Evolutionary conservation across 2,329 filamentous ascomycete species (phyloP), one percentile per base, ranked within the genome.

Genomic region (Fusarium armeniacum): DNA sequence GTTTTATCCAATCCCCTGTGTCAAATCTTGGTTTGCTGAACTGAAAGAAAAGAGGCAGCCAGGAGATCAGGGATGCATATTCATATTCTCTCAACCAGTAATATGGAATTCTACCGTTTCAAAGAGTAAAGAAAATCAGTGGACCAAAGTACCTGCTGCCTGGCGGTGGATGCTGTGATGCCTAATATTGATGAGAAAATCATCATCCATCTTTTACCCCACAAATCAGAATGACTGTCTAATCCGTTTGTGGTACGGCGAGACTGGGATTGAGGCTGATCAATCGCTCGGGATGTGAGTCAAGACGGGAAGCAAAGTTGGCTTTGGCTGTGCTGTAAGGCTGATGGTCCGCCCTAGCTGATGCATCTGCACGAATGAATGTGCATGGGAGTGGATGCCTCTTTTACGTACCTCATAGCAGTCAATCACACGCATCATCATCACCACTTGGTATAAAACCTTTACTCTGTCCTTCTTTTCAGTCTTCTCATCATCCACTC

Each of bases 211-310:
- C 13, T 24, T 24, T 43, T 47, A 60, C 62, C 44, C 62, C 63
- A 62, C 62, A 67, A 26, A n/a, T 18, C 22, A 10, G 59, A 43
- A 26, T 10, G n/a, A 16, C 41, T 18, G 22, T 26, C 58, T 52
- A 52, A 61, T 38, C 58, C 38, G 20, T 30, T 65, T 43, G 35
- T 52, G 61, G 32, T 20, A 38, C 62, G 41, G 35, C 62, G 40
- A 52, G 46, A 28, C 28, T 28, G 28, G 28, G 28, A 28, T 28
- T 28, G 9, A 45, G 28, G 33, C 44, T 44, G 40, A 33, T 46
- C 20, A 33, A 33, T 16, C 47, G 16, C 33, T 45, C 65, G 65
- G 54, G 46, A 50, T 69, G 65, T 68, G 66, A 69, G 49, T 69
- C 66, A 69, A 45, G 49, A 43, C 58, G 30, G 38, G 18, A 24